These are phyloP conservation scores for Hymenoscyphus linearis DNA, from an alignment of 2,329 filamentous ascomycete genomes.

Conservation along the genomic window DNA sequence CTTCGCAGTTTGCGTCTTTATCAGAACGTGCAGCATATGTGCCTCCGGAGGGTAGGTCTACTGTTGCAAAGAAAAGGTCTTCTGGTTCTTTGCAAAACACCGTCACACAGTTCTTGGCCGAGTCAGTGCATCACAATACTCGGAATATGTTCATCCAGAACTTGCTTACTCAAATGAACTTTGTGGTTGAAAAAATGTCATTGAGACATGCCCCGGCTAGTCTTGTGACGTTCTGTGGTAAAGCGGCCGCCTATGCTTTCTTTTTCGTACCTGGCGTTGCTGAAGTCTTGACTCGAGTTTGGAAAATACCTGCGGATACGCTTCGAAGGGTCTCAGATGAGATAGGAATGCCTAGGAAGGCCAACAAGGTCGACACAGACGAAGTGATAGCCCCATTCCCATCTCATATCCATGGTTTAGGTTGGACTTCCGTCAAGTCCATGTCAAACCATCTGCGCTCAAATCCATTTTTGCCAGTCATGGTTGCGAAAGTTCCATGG, in stretches of 20 bases:
- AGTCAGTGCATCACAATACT: constrained; percentile 68
- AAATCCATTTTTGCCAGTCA: constrained; percentile 51
- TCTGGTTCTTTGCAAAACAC: constrained; percentile 51
- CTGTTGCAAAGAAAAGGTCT: constrained; percentile 31
- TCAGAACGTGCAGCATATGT: constrained; percentile 36
- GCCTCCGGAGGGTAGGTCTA: constrained; percentile 27
- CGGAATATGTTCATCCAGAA: constrained; percentile 67
- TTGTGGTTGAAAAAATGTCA: constrained; percentile 70
- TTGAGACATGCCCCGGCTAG: constrained; percentile 50
- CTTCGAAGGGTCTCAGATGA: constrained; percentile 58
- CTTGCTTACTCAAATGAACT: constrained; percentile 62
- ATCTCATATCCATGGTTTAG: constrained; percentile 50
- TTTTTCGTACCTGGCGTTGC: constrained; percentile 68
- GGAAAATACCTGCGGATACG: constrained; percentile 54
- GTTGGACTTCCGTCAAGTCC: constrained; percentile 53
- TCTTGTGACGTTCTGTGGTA: constrained; percentile 65
- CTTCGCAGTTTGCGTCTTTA: constrained; percentile 51
- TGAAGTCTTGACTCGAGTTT: constrained; percentile 61
- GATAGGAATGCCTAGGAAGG: constrained; percentile 51
- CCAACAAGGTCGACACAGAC: constrained; percentile 38
- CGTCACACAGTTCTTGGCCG: constrained; percentile 60
- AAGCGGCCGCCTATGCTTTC: constrained; percentile 68
- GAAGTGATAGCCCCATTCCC: constrained; percentile 35
- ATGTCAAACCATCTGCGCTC: constrained; percentile 49
- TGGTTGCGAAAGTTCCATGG: constrained; percentile 59